Evolutionary conservation across 2,329 filamentous ascomycete species (phyloP).

Genomic region (Neofusicoccum ribis): DNA sequence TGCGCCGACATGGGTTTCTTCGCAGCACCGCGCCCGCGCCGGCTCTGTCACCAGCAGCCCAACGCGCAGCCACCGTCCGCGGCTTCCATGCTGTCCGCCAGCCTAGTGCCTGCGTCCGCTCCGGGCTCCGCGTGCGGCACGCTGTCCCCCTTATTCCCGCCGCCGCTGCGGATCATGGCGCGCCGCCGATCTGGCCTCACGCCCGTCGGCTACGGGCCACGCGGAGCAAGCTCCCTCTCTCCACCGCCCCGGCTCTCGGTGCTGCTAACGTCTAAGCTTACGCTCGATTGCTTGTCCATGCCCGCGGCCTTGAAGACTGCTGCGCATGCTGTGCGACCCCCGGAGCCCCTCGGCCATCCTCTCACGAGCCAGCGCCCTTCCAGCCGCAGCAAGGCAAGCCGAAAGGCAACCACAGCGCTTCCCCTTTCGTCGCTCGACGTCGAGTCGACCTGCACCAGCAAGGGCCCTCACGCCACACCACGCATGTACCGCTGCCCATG

Average conservation of each 20-base stretch:
- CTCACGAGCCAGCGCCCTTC: background rate
- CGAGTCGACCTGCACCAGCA: background rate
- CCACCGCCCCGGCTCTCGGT: slow-evolving; percentile 8
- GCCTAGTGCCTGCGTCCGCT: background rate
- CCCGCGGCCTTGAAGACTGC: background rate
- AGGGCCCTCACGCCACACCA: background rate
- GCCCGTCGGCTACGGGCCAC: slow-evolving; percentile 4
- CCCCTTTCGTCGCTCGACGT: background rate
- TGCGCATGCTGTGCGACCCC: background rate
- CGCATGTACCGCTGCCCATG: slow-evolving; percentile 1
- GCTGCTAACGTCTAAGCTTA: slow-evolving; percentile 7
- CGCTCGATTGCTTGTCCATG: background rate
- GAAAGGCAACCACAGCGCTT: background rate
- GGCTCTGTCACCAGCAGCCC: background rate
- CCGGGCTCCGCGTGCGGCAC: background rate
- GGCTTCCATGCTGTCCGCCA: background rate
- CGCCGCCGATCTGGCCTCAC: background rate
- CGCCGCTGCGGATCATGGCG: slow-evolving; percentile 2
- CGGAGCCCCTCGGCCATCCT: background rate
- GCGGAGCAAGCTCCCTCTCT: background rate
- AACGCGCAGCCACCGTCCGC: background rate
- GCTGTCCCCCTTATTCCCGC: slow-evolving; percentile 14
- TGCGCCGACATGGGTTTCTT: background rate
- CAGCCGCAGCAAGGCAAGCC: background rate
- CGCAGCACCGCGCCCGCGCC: background rate